Base-by-base conservation (phyloP, 2,329 filamentous ascomycete genomes). In the Nemania diffusa region DNA sequence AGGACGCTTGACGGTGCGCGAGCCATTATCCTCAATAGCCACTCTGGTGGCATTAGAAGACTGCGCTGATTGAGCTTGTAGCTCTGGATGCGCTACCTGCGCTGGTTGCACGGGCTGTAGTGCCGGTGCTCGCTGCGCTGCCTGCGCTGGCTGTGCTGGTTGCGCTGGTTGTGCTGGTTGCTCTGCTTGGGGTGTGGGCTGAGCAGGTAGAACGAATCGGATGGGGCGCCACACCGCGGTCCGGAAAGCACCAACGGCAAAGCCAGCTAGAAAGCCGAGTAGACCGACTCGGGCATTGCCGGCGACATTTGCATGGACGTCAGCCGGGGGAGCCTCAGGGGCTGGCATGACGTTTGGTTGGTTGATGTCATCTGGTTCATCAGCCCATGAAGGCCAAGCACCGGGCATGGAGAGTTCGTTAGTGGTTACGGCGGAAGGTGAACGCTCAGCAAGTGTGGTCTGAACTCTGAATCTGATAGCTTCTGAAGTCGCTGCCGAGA, bases 331-430 rank as follows among this genome's bases (percentile, higher is more conserved):
- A 22, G n/a, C n/a, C 37, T 52, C 6, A 13, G 27, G 4, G 52
- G 40, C 32, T 59, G n/a, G n/a, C 32, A 3, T 32, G 13, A 15
- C 2, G 55, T 24, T 60, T 29, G 27, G 37, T 11, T 7, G 56
- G 37, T 37, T 17, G 7, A 60, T 13, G 42, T 26, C 20, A 44
- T 51, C 17, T 24, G 48, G 55, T 9, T 64, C 55, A 17, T 67
- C 64, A n/a, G 55, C 64, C 64, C 56, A 62, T 22, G 67, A 65
- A 40, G 67, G 67, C 67, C 67, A 69, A 13, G 48, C 27, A 24
- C 67, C 67, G 24, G 67, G 64, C 64, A 69, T 69, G 61, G 57
- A 24, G 32, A 40, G 13, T 40, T 40, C 40, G 24, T 62, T 4
- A 24, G 17, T 13, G 50, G 34, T 53, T 61, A 53, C 9, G 40